phyloP scores from a whole-genome alignment of 1,139 yeast genomes.

The Yamadazyma membranifaciens region DNA sequence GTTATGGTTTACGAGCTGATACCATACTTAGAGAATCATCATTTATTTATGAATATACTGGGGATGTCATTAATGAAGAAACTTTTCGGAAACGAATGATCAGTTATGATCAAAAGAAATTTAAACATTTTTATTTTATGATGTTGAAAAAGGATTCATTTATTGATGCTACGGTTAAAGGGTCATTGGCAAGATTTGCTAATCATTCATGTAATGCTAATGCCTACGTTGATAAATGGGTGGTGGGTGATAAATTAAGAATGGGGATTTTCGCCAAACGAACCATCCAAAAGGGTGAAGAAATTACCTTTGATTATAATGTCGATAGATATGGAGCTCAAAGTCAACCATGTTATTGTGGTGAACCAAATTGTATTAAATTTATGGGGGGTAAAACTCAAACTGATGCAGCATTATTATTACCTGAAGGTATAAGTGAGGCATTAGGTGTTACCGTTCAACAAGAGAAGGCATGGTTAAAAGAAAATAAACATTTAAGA shows the following conservation, averaged over 20 bases:
- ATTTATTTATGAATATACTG: constrained; percentile 88
- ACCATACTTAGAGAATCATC: constrained; percentile 54
- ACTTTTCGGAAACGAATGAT: constrained; percentile 72
- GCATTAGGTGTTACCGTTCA: constrained; percentile 76
- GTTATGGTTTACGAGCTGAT: constrained; percentile 83
- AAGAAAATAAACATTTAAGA: constrained; percentile 51
- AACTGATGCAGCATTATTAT: constrained; percentile 79
- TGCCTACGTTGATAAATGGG: constrained; percentile 96
- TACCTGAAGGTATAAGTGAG: constrained; percentile 82
- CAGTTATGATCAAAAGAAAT: constrained; percentile 66
- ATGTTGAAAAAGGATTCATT: constrained; percentile 92
- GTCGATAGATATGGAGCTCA: constrained; percentile 96
- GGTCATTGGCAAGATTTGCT: constrained; percentile 85
- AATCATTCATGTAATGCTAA: constrained; percentile 95
- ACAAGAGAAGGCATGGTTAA: constrained; percentile 64
- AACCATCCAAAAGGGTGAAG: constrained; percentile 74
- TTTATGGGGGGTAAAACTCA: constrained; percentile 96
- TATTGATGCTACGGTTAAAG: constrained; percentile 89
- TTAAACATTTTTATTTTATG: constrained; percentile 93
- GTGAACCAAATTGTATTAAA: constrained; percentile 88
- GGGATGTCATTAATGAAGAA: constrained; percentile 84
- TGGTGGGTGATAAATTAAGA: constrained; percentile 81
- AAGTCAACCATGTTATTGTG: constrained; percentile 94
- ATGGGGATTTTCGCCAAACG: constrained; percentile 96
- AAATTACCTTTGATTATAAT: constrained; percentile 91